A percentile compares a stretch with the other conserved stretches of the same genome.
These are phyloP conservation scores for Trypanosoma cruzi DNA, from an alignment of 208 protist genomes.

Conservation along the genomic window DNA sequence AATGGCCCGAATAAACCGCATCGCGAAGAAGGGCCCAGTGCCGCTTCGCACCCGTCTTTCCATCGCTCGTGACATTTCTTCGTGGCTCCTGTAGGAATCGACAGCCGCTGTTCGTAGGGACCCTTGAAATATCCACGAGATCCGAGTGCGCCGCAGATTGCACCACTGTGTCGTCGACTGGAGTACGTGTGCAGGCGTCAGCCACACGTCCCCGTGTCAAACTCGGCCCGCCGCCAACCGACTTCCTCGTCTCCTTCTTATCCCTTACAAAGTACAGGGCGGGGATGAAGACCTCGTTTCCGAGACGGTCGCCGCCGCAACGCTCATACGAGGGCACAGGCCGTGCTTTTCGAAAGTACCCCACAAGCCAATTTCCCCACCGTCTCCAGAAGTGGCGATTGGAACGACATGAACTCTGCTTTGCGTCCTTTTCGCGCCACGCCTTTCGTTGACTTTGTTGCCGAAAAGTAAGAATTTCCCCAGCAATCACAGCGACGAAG, in stretches of 20 bases:
- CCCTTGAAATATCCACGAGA: not conserved
- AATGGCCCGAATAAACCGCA: conserved; percentile 7
- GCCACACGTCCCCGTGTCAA: too few relatives aligned
- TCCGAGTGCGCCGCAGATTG: not conserved
- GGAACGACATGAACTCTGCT: not conserved
- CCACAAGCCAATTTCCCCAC: not conserved
- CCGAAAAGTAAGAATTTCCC: conserved; percentile 7
- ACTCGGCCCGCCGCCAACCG: not conserved
- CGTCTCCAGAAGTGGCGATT: too few relatives aligned
- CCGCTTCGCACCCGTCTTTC: not conserved
- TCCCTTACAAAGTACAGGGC: conserved; percentile 9
- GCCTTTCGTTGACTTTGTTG: not conserved
- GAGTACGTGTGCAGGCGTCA: too few relatives aligned
- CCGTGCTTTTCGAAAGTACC: not conserved
- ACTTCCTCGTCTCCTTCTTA: not conserved
- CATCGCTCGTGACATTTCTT: not conserved
- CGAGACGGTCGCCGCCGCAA: not conserved
- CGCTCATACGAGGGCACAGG: conserved; percentile 14
- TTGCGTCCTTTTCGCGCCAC: not conserved
- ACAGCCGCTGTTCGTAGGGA: not conserved
- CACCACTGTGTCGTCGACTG: not conserved
- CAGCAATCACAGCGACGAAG: conserved; percentile 2
- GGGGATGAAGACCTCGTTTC: conserved; percentile 4
- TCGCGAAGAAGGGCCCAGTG: conserved; percentile 9
- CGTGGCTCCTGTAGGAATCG: not conserved